Evolutionary conservation across 2,329 filamentous ascomycete genomes (phyloP).

Genomic region (Xylariaceae sp.): DNA sequence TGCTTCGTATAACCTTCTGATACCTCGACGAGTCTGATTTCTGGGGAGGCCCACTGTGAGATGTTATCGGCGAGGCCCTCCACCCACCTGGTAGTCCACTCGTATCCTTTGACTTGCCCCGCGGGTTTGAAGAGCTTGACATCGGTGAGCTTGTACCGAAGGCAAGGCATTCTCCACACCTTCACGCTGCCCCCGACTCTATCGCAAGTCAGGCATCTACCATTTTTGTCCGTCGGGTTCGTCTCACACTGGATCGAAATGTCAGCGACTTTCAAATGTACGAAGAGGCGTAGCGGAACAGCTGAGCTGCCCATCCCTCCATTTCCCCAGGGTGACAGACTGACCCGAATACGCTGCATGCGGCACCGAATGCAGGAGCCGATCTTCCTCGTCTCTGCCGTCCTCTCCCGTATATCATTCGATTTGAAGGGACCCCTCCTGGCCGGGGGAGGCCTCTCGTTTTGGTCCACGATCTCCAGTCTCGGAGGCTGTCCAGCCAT

Average conservation of each 20-base stretch:
- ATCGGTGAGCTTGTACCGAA: slow-evolving; percentile 54
- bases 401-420: slow-evolving; percentile 41
- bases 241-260: slow-evolving; percentile 39
- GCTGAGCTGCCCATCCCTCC: no score
- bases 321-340: no score
- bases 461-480: slow-evolving; percentile 27
- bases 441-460: slow-evolving; percentile 29
- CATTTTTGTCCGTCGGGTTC: slow-evolving; percentile 38
- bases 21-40: slow-evolving; percentile 42
- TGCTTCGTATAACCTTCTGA: slow-evolving; percentile 47
- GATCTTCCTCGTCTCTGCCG: slow-evolving; percentile 49
- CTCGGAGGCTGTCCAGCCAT: slow-evolving; percentile 12
- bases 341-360: slow-evolving; percentile 55
- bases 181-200: slow-evolving; percentile 43
- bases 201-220: slow-evolving; percentile 45
- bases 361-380: slow-evolving; percentile 54
- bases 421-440: slow-evolving; percentile 49
- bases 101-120: slow-evolving; percentile 49
- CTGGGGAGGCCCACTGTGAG: slow-evolving; percentile 45
- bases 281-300: no score
- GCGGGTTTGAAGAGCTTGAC: slow-evolving; percentile 50
- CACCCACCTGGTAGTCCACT: slow-evolving; percentile 53
- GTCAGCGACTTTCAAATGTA: no score
- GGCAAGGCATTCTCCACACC: slow-evolving; percentile 46
- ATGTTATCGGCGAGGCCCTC: slow-evolving; percentile 49